Percentiles rank a stretch among this genome's conserved stretches.
These are phyloP conservation scores for Fusarium newnesense DNA, from an alignment of 2,329 filamentous ascomycete species.

Conservation along the genomic window DNA sequence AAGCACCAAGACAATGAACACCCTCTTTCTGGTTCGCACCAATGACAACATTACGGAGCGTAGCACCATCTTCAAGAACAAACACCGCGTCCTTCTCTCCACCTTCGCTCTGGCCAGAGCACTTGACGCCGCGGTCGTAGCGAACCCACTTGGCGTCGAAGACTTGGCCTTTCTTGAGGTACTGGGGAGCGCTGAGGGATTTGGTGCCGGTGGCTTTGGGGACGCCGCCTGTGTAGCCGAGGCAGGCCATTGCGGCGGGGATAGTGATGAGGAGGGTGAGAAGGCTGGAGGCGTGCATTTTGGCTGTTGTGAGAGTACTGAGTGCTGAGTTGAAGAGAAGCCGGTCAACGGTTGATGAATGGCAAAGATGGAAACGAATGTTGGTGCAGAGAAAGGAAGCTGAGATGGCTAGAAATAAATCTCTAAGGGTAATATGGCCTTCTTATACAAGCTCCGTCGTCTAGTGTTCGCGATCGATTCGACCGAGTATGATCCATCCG, in stretches of 20 bases:
- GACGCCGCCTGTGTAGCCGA: slow-evolving; percentile 45
- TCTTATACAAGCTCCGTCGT: background rate
- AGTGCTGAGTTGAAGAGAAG: background rate
- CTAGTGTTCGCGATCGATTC: too few species aligned
- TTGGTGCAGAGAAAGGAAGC: rapidly evolving
- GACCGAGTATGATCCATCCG: background rate
- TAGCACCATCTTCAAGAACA: slow-evolving; percentile 54
- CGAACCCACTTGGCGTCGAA: slow-evolving; percentile 49
- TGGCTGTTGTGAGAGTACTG: background rate
- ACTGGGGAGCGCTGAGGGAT: slow-evolving; percentile 44
- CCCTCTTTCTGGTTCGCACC: slow-evolving; percentile 57
- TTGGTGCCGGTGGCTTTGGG: slow-evolving; percentile 45
- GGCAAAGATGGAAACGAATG: background rate
- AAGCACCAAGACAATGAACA: slow-evolving; percentile 57
- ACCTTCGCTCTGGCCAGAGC: slow-evolving; percentile 56
- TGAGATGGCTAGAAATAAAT: too few species aligned
- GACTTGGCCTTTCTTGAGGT: slow-evolving; percentile 42
- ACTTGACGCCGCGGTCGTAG: slow-evolving; percentile 55
- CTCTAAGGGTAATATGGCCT: too few species aligned
- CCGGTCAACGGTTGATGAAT: background rate
- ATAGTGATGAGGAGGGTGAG: slow-evolving; percentile 33
- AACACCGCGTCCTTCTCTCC: slow-evolving; percentile 53
- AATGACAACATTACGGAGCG: slow-evolving; percentile 58
- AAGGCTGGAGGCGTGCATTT: slow-evolving; percentile 20
- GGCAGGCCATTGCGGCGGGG: slow-evolving; percentile 46